These are phyloP conservation scores for Cladosporium sp. DNA, from an alignment of 2,329 filamentous ascomycete genomes.

Conservation along the genomic window DNA sequence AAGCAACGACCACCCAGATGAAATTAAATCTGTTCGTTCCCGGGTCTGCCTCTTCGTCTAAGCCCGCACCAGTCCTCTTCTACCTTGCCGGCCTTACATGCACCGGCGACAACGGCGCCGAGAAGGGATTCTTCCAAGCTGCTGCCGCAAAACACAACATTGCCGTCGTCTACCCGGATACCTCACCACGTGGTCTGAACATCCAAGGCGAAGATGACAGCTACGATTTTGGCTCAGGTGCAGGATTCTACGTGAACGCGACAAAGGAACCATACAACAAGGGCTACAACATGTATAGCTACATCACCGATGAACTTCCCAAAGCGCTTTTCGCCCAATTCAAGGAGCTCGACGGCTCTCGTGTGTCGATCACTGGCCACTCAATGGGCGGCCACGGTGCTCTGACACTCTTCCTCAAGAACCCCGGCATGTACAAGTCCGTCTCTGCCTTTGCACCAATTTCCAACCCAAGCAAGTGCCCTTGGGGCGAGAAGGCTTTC, in stretches of 20 bases:
- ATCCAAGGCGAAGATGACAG: slow-evolving; percentile 80
- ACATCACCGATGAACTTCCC: slow-evolving; percentile 87
- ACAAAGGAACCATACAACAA: slow-evolving; percentile 66
- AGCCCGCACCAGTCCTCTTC: slow-evolving; percentile 78
- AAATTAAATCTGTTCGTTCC: slow-evolving; percentile 89
- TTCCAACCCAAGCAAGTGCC: slow-evolving; percentile 75
- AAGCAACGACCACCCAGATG: slow-evolving; percentile 81
- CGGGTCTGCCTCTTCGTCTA: slow-evolving; percentile 56
- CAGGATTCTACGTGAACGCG: slow-evolving; percentile 93
- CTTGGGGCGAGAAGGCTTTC: slow-evolving; percentile 97
- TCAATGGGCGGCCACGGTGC: slow-evolving; percentile 98
- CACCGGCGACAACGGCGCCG: slow-evolving; percentile 74
- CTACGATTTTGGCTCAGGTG: slow-evolving; percentile 89
- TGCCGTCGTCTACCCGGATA: slow-evolving; percentile 93
- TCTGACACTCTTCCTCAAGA: slow-evolving; percentile 83
- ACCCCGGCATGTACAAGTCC: slow-evolving; percentile 83
- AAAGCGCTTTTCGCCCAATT: slow-evolving; percentile 68
- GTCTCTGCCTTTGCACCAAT: slow-evolving; percentile 91
- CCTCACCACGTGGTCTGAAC: slow-evolving; percentile 76
- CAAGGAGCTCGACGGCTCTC: slow-evolving; percentile 61
- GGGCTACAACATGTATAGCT: slow-evolving; percentile 92
- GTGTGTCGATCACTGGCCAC: slow-evolving; percentile 85
- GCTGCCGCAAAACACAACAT: slow-evolving; percentile 75
- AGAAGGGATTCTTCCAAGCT: slow-evolving; percentile 86
- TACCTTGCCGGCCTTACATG: slow-evolving; percentile 94